Conservation (phyloP, 306 rosid species). For the Arachis stenosperma region DNA sequence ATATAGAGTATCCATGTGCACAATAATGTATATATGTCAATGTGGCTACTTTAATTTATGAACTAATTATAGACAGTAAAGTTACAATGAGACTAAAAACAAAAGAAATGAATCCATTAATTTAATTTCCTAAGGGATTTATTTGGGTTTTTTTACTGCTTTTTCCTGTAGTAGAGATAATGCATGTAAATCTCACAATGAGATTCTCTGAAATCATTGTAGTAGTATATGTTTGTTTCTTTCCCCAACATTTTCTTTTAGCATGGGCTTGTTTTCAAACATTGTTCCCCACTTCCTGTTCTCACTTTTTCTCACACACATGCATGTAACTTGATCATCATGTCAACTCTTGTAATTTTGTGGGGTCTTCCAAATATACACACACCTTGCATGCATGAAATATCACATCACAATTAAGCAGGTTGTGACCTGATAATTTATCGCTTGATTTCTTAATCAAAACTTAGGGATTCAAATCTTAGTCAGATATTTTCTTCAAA, state of each 20-base stretch:
- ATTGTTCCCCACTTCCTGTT: slow-evolving; percentile 42
- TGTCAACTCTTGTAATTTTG: slow-evolving; percentile 35
- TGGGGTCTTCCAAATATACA: slow-evolving; percentile 19
- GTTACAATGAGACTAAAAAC: no score
- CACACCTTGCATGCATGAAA: background rate
- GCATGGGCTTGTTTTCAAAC: slow-evolving; percentile 46
- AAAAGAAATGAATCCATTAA: no score
- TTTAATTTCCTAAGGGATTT: background rate
- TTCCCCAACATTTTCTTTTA: slow-evolving; percentile 37
- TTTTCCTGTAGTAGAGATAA: background rate
- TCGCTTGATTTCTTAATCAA: no score
- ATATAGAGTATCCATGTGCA: no score
- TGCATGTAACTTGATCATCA: background rate
- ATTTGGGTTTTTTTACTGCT: background rate
- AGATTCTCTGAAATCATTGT: slow-evolving; percentile 25
- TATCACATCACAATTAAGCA: background rate
- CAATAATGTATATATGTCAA: no score
- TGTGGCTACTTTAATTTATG: no score
- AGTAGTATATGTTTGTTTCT: slow-evolving; percentile 34
- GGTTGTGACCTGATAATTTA: no score
- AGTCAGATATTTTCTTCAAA: no score
- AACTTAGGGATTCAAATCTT: no score
- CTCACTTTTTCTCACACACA: slow-evolving; percentile 26
- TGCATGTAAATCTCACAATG: slow-evolving; percentile 30
- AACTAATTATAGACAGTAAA: no score